Evolutionary conservation across 2,329 filamentous ascomycete genomes (phyloP).

Genomic region (Colletotrichum theobromicola): DNA sequence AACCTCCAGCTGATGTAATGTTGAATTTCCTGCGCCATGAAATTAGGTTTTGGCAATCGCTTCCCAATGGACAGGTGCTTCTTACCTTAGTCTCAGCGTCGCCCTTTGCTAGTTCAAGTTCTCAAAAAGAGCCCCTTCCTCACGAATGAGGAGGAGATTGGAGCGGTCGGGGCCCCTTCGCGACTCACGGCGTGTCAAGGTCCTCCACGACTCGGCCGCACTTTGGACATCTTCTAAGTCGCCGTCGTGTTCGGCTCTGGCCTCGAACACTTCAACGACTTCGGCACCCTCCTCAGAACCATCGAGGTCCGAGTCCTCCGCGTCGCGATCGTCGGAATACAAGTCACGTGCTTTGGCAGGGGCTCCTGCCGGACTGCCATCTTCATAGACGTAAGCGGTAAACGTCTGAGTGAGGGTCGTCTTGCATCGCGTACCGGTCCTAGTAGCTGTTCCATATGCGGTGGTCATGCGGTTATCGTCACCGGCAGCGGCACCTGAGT

Average conservation of each 20-base stretch:
- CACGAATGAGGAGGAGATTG: background rate
- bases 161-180: background rate
- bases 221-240: background rate
- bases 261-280: background rate
- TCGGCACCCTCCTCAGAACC: background rate
- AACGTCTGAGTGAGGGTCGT: slow-evolving; percentile 21
- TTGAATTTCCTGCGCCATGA: background rate
- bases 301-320: background rate
- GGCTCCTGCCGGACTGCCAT: slow-evolving; percentile 1
- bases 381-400: slow-evolving; percentile 16
- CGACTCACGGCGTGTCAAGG: background rate
- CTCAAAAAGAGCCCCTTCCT: background rate
- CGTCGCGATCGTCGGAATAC: background rate
- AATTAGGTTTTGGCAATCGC: background rate
- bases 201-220: background rate
- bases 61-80: background rate
- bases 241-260: background rate
- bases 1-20: background rate
- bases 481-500: background rate
- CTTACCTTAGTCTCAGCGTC: background rate
- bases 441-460: slow-evolving; percentile 6
- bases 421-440: slow-evolving; percentile 13
- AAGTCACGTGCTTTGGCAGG: background rate
- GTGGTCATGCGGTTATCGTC: background rate
- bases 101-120: background rate